These are phyloP conservation scores for Henckelia pumila DNA, from an alignment of 257 asterid genomes.

Conservation along the genomic window DNA sequence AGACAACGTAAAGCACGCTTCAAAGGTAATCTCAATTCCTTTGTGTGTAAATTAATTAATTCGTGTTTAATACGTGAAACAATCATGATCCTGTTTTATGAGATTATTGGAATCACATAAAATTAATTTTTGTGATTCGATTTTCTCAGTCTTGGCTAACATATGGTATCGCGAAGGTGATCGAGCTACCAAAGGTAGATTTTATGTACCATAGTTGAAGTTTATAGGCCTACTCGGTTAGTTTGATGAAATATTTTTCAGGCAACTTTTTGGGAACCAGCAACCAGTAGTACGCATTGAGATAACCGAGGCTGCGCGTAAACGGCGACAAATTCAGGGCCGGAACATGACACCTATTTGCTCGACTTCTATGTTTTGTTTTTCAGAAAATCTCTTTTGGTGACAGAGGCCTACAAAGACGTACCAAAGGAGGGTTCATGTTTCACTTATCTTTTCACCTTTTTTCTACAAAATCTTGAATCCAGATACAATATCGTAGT, in stretches of 20 bases:
- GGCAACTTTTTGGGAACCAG: slow-evolving; percentile 77
- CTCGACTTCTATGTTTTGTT: slow-evolving; percentile 12
- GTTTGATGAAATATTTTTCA: slow-evolving; percentile 30
- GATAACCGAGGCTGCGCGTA: slow-evolving; percentile 67
- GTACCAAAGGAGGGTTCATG: slow-evolving; percentile 66
- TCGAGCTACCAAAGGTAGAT: slow-evolving; percentile 68
- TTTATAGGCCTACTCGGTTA: not conserved
- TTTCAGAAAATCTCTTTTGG: slow-evolving; percentile 55
- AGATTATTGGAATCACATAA: no score
- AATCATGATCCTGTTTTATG: no score
- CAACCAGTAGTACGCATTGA: slow-evolving; percentile 74
- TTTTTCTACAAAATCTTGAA: not conserved
- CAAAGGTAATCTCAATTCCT: no score
- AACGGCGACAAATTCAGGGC: not conserved
- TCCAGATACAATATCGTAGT: not conserved
- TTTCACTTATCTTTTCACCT: not conserved
- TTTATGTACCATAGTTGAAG: not conserved
- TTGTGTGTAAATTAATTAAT: no score
- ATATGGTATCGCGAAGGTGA: no score
- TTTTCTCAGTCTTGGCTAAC: no score
- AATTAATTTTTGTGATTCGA: no score
- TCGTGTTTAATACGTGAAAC: no score
- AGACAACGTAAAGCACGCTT: no score
- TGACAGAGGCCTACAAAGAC: slow-evolving; percentile 70
- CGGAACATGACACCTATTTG: not conserved